Conservation (phyloP, 805 yeast species). For the Yarrowia porcina region DNA sequence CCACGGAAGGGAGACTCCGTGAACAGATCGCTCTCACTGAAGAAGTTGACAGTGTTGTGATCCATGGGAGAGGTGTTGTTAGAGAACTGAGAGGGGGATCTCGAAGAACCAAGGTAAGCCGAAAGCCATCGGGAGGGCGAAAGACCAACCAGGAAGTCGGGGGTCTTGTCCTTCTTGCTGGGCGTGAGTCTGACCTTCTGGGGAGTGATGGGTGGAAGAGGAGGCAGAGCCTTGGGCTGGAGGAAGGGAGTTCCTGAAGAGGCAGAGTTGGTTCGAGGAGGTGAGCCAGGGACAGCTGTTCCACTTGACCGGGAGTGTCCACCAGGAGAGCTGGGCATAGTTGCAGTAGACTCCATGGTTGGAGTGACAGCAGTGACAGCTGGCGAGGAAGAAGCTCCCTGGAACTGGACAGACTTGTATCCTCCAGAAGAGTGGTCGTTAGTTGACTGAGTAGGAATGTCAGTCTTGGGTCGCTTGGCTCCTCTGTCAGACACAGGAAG, state of each 20-base stretch:
- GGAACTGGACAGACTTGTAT: background rate
- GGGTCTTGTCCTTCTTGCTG: constrained; percentile 16
- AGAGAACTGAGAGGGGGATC: constrained; percentile 1
- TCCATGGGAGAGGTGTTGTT: background rate
- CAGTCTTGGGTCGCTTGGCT: background rate
- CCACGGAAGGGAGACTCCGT: constrained; percentile 16
- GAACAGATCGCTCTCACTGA: constrained; percentile 15
- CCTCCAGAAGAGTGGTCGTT: background rate
- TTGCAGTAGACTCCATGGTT: constrained; percentile 1
- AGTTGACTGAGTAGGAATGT: background rate
- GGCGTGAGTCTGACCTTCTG: constrained; percentile 12
- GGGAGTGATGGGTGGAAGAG: constrained; percentile 19
- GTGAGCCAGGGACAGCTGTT: background rate
- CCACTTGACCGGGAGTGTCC: background rate
- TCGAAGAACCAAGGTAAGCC: constrained; percentile 7
- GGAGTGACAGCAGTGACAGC: background rate
- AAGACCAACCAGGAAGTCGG: constrained; percentile 11
- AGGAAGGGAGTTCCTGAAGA: background rate
- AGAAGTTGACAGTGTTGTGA: constrained; percentile 5
- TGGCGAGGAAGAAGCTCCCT: background rate
- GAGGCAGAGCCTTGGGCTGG: constrained; percentile 13
- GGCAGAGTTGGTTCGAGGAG: background rate
- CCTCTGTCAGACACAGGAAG: background rate
- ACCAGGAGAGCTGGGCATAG: constrained; percentile 8
- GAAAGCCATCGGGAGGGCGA: constrained; percentile 21